Evolutionary conservation across 1,139 yeast species (phyloP).

Genomic region (Debaryomycetaceae sp.): DNA sequence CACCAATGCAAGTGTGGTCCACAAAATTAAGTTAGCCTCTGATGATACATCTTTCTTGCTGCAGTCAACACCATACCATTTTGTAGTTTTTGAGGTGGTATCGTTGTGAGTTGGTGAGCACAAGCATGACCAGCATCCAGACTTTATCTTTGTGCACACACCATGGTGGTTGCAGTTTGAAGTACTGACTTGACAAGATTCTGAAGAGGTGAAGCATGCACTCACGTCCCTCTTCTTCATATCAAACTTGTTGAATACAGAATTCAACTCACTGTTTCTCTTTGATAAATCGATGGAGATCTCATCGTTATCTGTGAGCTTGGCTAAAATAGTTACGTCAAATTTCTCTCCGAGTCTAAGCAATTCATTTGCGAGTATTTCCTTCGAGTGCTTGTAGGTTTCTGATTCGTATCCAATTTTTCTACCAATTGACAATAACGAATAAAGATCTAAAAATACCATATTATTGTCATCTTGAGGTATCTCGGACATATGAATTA

Average conservation of each 20-base stretch:
- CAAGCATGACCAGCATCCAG: conserved; percentile 53
- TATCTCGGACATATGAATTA: conserved; percentile 31
- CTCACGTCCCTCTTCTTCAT: conserved; percentile 10
- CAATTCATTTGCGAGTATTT: conserved; percentile 31
- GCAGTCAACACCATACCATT: conserved; percentile 69
- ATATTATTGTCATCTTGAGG: conserved; percentile 15
- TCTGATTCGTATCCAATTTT: conserved; percentile 40
- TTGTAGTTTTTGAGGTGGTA: conserved; percentile 48
- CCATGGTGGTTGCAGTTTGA: conserved; percentile 63
- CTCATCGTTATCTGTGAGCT: conserved; percentile 19
- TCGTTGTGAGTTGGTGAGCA: conserved; percentile 53
- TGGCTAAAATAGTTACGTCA: conserved; percentile 24
- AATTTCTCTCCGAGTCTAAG: conserved; percentile 22
- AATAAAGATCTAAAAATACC: conserved; percentile 35
- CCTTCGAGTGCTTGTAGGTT: conserved; percentile 37
- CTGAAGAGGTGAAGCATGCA: conserved; percentile 43
- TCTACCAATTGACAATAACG: conserved; percentile 39
- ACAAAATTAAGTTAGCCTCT: conserved; percentile 63
- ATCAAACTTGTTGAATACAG: conserved; percentile 16
- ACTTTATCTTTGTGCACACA: conserved; percentile 41
- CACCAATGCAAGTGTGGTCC: conserved; percentile 55
- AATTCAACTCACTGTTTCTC: conserved; percentile 23
- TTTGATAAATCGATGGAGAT: conserved; percentile 12
- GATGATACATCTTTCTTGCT: conserved; percentile 62
- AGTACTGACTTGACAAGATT: conserved; percentile 52